Evolutionary conservation across 1,284 basidiomycete species (phyloP), one percentile per base, ranked within the genome.

Genomic region (Irpex sp.): DNA sequence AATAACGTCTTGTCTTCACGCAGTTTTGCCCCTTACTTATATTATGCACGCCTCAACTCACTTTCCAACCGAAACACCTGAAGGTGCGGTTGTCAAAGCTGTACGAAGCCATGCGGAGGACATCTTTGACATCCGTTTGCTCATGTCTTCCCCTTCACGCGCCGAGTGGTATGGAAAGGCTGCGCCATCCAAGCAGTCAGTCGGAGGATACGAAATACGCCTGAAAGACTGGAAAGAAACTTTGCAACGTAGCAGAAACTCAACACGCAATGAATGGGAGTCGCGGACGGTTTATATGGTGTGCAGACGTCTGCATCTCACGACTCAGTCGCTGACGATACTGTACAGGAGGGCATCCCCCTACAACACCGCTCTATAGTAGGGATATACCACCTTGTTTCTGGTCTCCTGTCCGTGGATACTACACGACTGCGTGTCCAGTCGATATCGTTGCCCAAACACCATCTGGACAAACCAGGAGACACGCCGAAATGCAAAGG

Each of bases 301-400:
- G 67, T 64, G 82, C 73, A 67, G 56, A 6, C n/a, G 4, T 5
- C 1, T 9, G 6, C 7, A 8, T 19, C n/a, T 4, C 56, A 53
- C 9, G 21, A n/a, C 13, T 47, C 21, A 36, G 0, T 17, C 51
- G 36, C 35, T 37, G 19, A 56, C 21, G 54, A 33, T 58, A 19
- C 9, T 51, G 17, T 26, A 31, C 33, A 93, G 91, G 91, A 93
- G 76, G 85, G 84, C 63, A 81, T 92, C n/a, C 90, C 91, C 0
- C 68, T 73, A 0, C 72, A 77, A 35, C 78, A 82, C 67, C 81
- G 84, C 54, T 81, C 77, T 0, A 61, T 85, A 1, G 74, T 81
- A 6, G 75, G 77, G 1, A 79, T 89, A 37, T 72, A 75, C n/a
- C 76, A 72, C 19, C 82, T 90, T 59, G 64, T 81, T 0, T 68